Percentiles rank a stretch among this genome's conserved stretches.
phyloP scores from a whole-genome alignment of 306 rosid species.

The Cyclanthera cordifolia region DNA sequence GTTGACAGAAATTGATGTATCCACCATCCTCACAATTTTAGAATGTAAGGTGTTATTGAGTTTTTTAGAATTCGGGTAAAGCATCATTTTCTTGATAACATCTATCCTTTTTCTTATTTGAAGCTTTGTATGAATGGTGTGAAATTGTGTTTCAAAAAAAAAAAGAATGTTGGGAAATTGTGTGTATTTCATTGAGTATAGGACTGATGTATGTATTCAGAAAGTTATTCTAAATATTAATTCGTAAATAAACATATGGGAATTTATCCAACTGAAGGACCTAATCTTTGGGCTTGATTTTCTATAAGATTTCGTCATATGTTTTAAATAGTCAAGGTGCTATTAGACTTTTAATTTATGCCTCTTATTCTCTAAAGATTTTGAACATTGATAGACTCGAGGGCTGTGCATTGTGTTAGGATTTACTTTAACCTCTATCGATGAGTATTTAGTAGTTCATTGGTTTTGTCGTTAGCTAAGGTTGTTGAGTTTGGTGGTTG shows the following conservation, averaged over 20 bases:
- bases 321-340: not conserved
- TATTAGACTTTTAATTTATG: not conserved
- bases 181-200: no score
- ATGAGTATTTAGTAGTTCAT: not conserved
- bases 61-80: not conserved
- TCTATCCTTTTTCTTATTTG: not conserved
- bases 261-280: no score
- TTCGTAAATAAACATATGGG: no score
- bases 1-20: not conserved
- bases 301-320: not conserved
- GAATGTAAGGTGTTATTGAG: constrained; percentile 35
- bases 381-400: not conserved
- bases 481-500: not conserved
- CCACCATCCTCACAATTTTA: not conserved
- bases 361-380: not conserved
- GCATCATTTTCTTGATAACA: not conserved
- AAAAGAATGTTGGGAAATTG: no score
- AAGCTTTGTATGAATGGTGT: no score
- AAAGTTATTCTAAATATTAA: no score
- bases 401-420: not conserved
- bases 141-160: no score
- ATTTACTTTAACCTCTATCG: not conserved
- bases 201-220: no score
- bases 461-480: not conserved
- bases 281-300: no score